Base-by-base conservation (phyloP, 2,329 filamentous ascomycete genomes). In the Trichoderma koningiopsis region DNA sequence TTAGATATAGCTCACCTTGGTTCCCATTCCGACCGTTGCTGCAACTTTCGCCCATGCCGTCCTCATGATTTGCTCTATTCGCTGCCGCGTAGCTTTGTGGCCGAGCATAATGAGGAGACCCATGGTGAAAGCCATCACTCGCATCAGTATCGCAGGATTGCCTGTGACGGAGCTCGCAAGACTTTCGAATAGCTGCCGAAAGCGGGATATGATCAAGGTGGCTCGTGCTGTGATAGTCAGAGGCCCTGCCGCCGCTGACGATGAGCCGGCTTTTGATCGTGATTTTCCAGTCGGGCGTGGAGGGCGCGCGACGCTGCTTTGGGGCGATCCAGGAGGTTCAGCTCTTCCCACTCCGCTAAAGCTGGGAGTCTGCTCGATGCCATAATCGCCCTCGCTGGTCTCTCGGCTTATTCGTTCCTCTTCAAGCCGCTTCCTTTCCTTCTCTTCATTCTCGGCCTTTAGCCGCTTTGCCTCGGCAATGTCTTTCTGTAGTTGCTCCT, bases 1-100 rank as follows among this genome's bases (percentile, higher is more conserved):
- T 84, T 81, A 98, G 70, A 99, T 96, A 82, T 98, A 98, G 78
- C 92, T 97, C 76, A 98, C 94, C 83, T 97, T 98, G 72, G 96
- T 92, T 2, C 95, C 96, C 95, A 98, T 98, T 1, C 94, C 94
- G 5, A 95, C 90, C 0, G 96, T 98, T 57, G 89, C 86, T 77
- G 88, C 89, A 52, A 97, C 83, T 82, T 97, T 97, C 67, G 88
- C 87, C 93, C 93, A 97, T 11, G 89, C 89, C 33, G 86, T 83
- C 49, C 86, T 87, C 55, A 96, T 77, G 47, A 94, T 83, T 68
- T 89, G 86, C 77, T 89, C 86, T 43, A 97, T 79, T 72, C 91
- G 87, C 73, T 96, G 89, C 52, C 94, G 87, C 16, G 97, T 83
- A 76, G 91, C 91, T 75, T 88, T 86, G 74, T 92, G 87, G 69